Evolutionary conservation across 2,329 filamentous ascomycete species (phyloP).

Genomic region (Aspergillus clavatus): DNA sequence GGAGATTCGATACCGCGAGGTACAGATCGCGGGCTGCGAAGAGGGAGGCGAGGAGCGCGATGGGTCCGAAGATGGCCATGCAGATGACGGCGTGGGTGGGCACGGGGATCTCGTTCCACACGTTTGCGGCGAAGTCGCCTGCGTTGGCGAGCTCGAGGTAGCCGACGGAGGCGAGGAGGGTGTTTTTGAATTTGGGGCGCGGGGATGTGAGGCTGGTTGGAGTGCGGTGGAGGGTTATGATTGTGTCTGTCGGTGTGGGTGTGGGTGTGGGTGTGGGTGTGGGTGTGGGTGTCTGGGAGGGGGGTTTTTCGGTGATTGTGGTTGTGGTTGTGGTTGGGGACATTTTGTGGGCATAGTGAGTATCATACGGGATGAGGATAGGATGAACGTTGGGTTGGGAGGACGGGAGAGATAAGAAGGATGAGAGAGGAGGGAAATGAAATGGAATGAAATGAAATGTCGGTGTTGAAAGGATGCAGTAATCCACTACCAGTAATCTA

Average conservation of each 20-base stretch:
- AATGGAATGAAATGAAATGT: too few relatives aligned
- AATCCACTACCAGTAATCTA: too few relatives aligned
- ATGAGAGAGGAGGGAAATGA: too few relatives aligned
- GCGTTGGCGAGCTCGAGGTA: slow-evolving; percentile 54
- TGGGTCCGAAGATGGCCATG: slow-evolving; percentile 50
- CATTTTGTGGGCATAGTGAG: background rate
- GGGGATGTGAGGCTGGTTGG: slow-evolving; percentile 15
- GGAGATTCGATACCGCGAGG: slow-evolving; percentile 45
- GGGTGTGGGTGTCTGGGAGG: slow-evolving; percentile 5
- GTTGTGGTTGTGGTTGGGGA: slow-evolving; percentile 13
- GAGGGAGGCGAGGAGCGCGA: slow-evolving; percentile 44
- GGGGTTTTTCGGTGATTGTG: slow-evolving; percentile 8
- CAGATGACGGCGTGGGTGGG: slow-evolving; percentile 47
- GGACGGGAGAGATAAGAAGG: too few relatives aligned
- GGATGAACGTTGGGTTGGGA: too few relatives aligned
- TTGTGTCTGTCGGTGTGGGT: too few relatives aligned
- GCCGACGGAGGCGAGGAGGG: slow-evolving; percentile 41
- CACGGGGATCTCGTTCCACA: slow-evolving; percentile 52
- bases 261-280: too few relatives aligned
- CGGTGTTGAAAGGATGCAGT: too few relatives aligned
- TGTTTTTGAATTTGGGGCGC: slow-evolving; percentile 31
- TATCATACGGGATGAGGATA: too few relatives aligned
- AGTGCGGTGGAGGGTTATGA: too few relatives aligned
- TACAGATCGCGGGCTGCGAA: slow-evolving; percentile 45
- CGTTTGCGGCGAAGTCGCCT: slow-evolving; percentile 54